Evolutionary conservation across 768 basidiomycete genomes (phyloP), one percentile per base, ranked within the genome.

Genomic region (Rossbeevera mucosa): DNA sequence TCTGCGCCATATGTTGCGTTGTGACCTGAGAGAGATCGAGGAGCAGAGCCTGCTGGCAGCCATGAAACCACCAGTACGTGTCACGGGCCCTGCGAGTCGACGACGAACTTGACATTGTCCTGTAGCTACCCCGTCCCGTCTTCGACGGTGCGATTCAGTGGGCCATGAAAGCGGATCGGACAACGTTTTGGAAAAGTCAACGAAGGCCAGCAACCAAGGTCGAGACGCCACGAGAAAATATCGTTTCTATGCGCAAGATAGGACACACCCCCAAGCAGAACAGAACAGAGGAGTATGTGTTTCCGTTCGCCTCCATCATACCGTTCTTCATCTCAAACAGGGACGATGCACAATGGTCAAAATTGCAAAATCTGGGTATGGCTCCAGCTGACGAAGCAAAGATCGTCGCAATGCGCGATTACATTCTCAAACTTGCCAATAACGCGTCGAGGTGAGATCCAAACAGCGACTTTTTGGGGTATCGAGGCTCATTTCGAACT

Each of bases 291-390:
- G 90, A 93, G 92, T 93, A 45, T 54, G 85, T 69, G n/a, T 40
- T n/a, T 21, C 26, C 25, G 24, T 36, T 5, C 18, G 3, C 28
- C 7, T 25, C 22, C 18, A 13, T 22, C n/a, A 1, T 7, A 6
- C 31, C 47, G 6, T 25, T 25, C 26, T 31, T 55, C 24, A 44
- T 5, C 12, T 31, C 13, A 21, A 47, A 55, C 60, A 95, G 93
- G 59, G 93, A 96, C 52, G 88, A 92, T 53, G 65, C 67, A 0
- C 84, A 95, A 48, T 68, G 94, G 18, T 71, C 74, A 41, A 92
- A 88, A 68, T 68, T 97, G 38, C 89, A 91, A 57, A 88, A 92
- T 62, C 71, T 97, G 14, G 95, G 94, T 2, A 92, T 96, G 87
- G 85, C 82, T 1, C 55, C 77, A 2, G 73, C 74, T 22, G 94